Conservation (phyloP, 345 rosid species). For the Psidium friedrichsthalianum region DNA sequence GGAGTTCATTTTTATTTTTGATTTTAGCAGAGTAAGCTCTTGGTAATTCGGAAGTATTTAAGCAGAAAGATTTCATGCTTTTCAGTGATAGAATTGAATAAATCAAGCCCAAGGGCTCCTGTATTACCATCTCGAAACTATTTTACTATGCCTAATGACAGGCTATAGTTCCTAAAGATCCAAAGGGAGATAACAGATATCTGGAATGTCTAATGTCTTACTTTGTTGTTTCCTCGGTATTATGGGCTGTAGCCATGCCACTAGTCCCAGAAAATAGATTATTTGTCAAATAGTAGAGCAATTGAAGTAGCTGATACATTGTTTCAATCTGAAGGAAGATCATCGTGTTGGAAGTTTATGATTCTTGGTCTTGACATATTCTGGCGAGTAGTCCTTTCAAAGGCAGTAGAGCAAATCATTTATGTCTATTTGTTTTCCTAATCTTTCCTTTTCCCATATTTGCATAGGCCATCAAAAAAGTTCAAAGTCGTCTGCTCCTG, state of each 20-base stretch:
- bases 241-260: neutral
- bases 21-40: neutral
- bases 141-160: neutral
- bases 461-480: conserved; percentile 10
- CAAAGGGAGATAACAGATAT: neutral
- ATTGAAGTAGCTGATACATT: neutral
- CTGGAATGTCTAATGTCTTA: neutral
- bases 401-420: neutral
- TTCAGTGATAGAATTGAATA: neutral
- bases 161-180: neutral
- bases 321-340: neutral
- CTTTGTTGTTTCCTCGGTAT: neutral
- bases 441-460: neutral
- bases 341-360: neutral
- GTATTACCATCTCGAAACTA: neutral
- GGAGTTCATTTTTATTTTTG: neutral
- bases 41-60: neutral
- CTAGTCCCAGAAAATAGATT: neutral
- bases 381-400: neutral
- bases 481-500: conserved; percentile 23
- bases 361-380: neutral
- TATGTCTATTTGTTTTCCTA: neutral
- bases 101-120: neutral
- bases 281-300: neutral
- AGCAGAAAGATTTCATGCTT: neutral